A percentile compares a stretch with the other conserved stretches of the same genome.
phyloP scores from a whole-genome alignment of 257 asterid species.

The Salvia hispanica region DNA sequence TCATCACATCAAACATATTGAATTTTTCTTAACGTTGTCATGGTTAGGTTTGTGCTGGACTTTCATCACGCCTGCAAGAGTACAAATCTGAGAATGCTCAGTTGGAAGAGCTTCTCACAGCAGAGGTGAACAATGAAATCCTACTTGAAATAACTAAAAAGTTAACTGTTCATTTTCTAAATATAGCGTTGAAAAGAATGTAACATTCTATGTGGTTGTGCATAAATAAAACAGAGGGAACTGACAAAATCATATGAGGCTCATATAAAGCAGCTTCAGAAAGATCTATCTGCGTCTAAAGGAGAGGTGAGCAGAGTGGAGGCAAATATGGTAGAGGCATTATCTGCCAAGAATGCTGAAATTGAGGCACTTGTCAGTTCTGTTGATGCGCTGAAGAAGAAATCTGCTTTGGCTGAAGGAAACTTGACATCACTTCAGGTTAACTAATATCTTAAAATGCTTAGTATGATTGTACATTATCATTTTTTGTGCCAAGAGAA shows the following conservation, averaged over 20 bases:
- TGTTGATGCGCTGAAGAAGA: slow-evolving; percentile 81
- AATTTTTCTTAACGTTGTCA: slow-evolving; percentile 24
- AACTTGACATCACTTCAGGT: slow-evolving; percentile 92
- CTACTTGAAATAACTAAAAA: slow-evolving; percentile 26
- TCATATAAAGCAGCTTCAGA: slow-evolving; percentile 81
- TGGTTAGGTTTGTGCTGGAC: slow-evolving; percentile 96
- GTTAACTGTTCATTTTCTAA: slow-evolving; percentile 14
- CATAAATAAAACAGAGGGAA: slow-evolving; percentile 72
- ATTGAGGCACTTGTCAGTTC: slow-evolving; percentile 83
- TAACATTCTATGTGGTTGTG: slow-evolving; percentile 31
- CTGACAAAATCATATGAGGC: slow-evolving; percentile 83
- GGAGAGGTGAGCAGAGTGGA: slow-evolving; percentile 81
- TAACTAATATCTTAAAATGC: slow-evolving; percentile 25
- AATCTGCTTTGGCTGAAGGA: slow-evolving; percentile 90
- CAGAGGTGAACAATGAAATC: slow-evolving; percentile 66
- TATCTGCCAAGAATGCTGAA: slow-evolving; percentile 95
- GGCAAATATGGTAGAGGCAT: slow-evolving; percentile 82
- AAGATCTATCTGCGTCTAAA: slow-evolving; percentile 71
- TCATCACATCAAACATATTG: slow-evolving; percentile 15
- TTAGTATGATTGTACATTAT: slow-evolving; percentile 21
- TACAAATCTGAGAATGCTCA: slow-evolving; percentile 98
- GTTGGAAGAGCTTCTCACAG: slow-evolving; percentile 88
- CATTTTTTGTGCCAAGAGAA: slow-evolving; percentile 22
- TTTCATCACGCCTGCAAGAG: slow-evolving; percentile 97
- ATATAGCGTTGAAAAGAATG: slow-evolving; percentile 21